Conservation (phyloP, 1,284 basidiomycete genomes). For the Microbotryomycetes sp. region DNA sequence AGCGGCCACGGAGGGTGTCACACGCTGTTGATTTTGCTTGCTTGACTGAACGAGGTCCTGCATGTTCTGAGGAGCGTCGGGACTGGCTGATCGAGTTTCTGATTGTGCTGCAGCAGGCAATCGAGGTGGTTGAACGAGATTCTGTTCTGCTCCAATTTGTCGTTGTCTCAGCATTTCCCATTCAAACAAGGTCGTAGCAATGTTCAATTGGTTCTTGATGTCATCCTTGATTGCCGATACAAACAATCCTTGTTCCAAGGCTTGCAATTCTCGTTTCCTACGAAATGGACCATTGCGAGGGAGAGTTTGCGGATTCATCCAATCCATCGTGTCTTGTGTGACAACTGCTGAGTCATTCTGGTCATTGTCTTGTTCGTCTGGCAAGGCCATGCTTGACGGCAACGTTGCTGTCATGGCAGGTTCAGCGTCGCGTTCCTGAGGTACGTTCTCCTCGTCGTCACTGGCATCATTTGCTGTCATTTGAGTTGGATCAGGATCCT, state of each 20-base stretch:
- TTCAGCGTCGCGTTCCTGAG: no score
- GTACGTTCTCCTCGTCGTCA: no score
- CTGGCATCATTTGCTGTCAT: no score
- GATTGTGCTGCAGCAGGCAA: background rate
- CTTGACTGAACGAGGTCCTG: background rate
- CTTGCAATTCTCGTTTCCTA: background rate
- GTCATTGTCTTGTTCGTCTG: no score
- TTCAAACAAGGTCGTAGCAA: conserved; percentile 3
- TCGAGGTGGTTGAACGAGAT: background rate
- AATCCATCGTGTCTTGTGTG: background rate
- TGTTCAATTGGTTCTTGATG: background rate
- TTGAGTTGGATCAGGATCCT: no score
- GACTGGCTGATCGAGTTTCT: background rate
- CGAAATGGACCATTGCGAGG: background rate
- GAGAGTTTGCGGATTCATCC: background rate
- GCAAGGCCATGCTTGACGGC: no score
- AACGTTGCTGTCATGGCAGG: no score
- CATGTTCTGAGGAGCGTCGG: background rate
- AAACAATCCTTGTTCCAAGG: background rate
- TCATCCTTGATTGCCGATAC: background rate
- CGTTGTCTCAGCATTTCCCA: conserved; percentile 1
- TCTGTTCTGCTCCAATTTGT: background rate
- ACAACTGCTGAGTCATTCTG: no score
- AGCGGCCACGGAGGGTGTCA: background rate
- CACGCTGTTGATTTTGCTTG: background rate